Conservation (phyloP, 257 asterid species). For the Solanum etuberosum region DNA sequence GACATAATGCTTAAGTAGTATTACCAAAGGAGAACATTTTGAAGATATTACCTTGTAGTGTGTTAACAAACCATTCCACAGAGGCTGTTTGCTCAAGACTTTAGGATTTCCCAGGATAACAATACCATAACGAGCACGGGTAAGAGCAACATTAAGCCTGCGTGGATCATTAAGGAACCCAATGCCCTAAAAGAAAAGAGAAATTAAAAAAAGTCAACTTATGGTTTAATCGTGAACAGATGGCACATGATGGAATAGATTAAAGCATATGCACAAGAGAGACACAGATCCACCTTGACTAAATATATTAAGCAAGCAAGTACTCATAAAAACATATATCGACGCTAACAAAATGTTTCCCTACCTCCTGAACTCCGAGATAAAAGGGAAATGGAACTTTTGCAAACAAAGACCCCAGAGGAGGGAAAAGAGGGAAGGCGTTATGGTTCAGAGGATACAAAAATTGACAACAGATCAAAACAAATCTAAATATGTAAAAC, state of each 20-base stretch:
- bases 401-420: neutral
- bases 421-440: neutral
- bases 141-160: constrained; percentile 96
- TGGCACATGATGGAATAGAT: neutral
- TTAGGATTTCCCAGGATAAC: constrained; percentile 97
- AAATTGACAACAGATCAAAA: neutral
- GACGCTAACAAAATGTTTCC: neutral
- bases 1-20: neutral
- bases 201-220: neutral
- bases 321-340: neutral
- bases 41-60: constrained; percentile 72
- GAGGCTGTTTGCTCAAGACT: constrained; percentile 92
- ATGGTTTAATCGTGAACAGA: neutral
- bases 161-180: constrained; percentile 99
- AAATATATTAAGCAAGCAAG: neutral
- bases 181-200: constrained; percentile 56
- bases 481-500: neutral
- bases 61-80: constrained; percentile 90
- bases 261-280: neutral
- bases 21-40: neutral
- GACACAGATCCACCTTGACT: neutral
- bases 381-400: neutral
- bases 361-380: neutral
- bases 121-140: constrained; percentile 99
- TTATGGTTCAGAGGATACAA: neutral